These are phyloP conservation scores for Clarkia xantiana DNA, from an alignment of 345 rosid genomes.

Conservation along the genomic window DNA sequence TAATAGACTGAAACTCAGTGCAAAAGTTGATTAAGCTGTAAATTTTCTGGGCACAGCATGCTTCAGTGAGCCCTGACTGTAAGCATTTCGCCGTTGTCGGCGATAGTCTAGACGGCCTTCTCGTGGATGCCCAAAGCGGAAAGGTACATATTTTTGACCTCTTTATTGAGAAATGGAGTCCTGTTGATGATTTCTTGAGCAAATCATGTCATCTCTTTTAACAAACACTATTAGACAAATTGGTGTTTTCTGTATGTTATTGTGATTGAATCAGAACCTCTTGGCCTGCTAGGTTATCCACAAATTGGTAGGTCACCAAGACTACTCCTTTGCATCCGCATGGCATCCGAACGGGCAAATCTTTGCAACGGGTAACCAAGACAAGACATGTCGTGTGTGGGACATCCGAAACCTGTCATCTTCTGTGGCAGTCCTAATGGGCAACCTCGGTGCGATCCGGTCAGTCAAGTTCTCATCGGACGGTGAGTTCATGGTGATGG, in stretches of 20 bases:
- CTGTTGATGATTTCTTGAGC: not conserved
- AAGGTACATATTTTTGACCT: conserved; percentile 21
- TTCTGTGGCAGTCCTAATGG: conserved; percentile 32
- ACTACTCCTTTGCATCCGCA: conserved; percentile 52
- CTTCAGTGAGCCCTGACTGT: conserved; percentile 48
- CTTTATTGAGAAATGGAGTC: not conserved
- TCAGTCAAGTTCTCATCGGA: conserved; percentile 42
- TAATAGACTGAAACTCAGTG: not conserved
- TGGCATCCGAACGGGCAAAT: conserved; percentile 49
- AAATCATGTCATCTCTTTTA: no score
- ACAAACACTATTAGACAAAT: not conserved
- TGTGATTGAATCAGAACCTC: not conserved
- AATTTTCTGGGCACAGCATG: conserved; percentile 30
- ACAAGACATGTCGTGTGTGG: conserved; percentile 56
- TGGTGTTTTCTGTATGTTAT: not conserved
- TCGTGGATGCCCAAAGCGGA: conserved; percentile 42
- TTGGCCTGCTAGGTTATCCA: conserved; percentile 1
- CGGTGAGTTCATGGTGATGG: conserved; percentile 42
- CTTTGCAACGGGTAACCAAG: conserved; percentile 58
- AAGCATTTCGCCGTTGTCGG: conserved; percentile 35
- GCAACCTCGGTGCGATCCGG: conserved; percentile 45
- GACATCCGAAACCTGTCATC: conserved; percentile 34
- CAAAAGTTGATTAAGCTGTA: not conserved
- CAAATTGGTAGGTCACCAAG: conserved; percentile 33
- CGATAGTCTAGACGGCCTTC: conserved; percentile 37